These are phyloP conservation scores for Canariomyces notabilis DNA, from an alignment of 2,329 filamentous ascomycete genomes.

Conservation along the genomic window DNA sequence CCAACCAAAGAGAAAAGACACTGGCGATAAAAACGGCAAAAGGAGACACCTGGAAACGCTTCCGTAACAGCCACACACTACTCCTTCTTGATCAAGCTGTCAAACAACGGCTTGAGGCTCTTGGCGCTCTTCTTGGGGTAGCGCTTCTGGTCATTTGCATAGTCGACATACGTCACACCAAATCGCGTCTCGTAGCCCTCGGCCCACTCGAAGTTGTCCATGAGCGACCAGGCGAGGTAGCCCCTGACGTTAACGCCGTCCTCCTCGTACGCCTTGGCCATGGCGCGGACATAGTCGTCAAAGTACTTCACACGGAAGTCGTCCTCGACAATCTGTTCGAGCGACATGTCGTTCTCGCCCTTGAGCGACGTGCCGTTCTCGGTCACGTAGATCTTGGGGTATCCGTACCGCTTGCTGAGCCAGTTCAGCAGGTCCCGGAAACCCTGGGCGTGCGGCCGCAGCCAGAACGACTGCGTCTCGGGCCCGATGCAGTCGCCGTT, in stretches of 20 bases:
- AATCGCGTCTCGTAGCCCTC: constrained; percentile 85
- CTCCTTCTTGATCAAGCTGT: constrained; percentile 61
- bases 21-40: background rate
- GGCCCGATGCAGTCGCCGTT: constrained; percentile 68
- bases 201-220: constrained; percentile 93
- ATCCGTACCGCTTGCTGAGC: constrained; percentile 70
- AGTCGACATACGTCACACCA: constrained; percentile 79
- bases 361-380: constrained; percentile 85
- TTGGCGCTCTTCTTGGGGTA: constrained; percentile 80
- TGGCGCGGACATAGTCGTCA: constrained; percentile 67
- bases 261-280: constrained; percentile 64
- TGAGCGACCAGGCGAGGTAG: constrained; percentile 78
- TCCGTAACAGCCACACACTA: background rate
- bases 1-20: background rate
- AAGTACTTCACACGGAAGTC: constrained; percentile 80
- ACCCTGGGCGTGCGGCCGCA: constrained; percentile 68
- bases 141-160: constrained; percentile 71
- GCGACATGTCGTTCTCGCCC: constrained; percentile 70
- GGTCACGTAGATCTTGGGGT: constrained; percentile 78
- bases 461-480: constrained; percentile 78
- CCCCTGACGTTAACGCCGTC: constrained; percentile 75
- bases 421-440: constrained; percentile 74
- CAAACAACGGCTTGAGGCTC: constrained; percentile 66
- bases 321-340: constrained; percentile 70
- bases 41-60: background rate